Conservation (phyloP, 1,284 basidiomycete genomes). For the Puccinia coronata region DNA sequence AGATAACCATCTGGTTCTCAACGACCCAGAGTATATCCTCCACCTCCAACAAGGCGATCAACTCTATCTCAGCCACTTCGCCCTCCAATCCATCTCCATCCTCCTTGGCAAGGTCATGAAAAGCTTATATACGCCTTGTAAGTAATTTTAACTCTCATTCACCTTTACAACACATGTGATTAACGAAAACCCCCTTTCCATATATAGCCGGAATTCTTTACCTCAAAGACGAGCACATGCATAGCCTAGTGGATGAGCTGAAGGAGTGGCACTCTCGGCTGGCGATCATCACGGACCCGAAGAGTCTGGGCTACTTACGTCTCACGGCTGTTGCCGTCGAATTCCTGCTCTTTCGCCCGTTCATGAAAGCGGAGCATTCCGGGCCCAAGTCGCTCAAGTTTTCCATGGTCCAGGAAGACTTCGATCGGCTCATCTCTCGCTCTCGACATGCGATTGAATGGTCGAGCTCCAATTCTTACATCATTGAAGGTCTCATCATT, state of each 20-base stretch:
- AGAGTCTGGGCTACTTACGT: constrained; percentile 74
- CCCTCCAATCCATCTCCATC: constrained; percentile 28
- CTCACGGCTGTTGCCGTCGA: constrained; percentile 80
- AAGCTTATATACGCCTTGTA: constrained; percentile 64
- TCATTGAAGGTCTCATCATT: constrained; percentile 82
- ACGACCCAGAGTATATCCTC: constrained; percentile 50
- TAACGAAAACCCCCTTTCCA: too few species aligned
- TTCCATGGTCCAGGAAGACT: constrained; percentile 74
- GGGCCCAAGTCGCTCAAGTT: constrained; percentile 67
- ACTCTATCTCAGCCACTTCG: constrained; percentile 12
- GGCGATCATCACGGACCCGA: constrained; percentile 11
- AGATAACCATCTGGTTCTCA: constrained; percentile 65
- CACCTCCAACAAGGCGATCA: constrained; percentile 61
- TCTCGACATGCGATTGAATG: constrained; percentile 83
- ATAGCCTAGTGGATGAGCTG: constrained; percentile 54
- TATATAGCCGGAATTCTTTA: constrained; percentile 69
- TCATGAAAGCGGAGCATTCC: constrained; percentile 88
- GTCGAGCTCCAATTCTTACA: constrained; percentile 75
- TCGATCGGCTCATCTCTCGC: constrained; percentile 71
- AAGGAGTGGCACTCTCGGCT: constrained; percentile 47
- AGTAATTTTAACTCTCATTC: too few species aligned
- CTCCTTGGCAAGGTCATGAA: constrained; percentile 82
- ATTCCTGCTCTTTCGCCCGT: constrained; percentile 64
- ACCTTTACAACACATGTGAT: too few species aligned
- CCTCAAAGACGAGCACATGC: constrained; percentile 67